Evolutionary conservation across 345 rosid genomes (phyloP).

Genomic region (Heritiera fomes): DNA sequence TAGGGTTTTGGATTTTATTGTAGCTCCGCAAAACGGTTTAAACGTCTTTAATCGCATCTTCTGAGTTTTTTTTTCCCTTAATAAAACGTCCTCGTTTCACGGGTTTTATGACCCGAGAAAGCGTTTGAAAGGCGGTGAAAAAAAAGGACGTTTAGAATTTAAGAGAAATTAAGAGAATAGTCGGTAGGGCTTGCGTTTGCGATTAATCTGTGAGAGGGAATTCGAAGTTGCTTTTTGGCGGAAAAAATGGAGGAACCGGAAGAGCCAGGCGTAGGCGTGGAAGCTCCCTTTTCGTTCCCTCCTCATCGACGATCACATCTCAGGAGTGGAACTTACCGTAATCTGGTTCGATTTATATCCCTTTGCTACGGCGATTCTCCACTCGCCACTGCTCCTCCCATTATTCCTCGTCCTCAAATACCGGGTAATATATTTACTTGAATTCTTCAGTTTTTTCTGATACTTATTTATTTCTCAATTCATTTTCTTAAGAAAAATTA

Average conservation of each 20-base stretch:
- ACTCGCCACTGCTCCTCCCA: conserved; percentile 40
- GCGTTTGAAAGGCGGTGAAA: not conserved
- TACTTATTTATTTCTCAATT: not conserved
- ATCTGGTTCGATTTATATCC: conserved; percentile 47
- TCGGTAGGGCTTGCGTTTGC: not conserved
- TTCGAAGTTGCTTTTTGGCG: conserved; percentile 20
- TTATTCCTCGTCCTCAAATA: conserved; percentile 25
- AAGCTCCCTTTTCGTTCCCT: conserved; percentile 13
- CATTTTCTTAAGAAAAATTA: not conserved
- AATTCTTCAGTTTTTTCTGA: conserved; percentile 1
- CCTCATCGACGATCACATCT: conserved; percentile 37
- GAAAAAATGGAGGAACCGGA: conserved; percentile 34
- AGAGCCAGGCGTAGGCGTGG: conserved; percentile 5
- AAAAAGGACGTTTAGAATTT: not conserved
- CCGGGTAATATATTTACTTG: conserved; percentile 29
- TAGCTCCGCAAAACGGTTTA: not conserved
- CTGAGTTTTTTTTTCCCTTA: not conserved
- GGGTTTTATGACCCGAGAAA: not conserved
- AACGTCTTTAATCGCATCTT: not conserved
- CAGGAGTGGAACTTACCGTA: conserved; percentile 44
- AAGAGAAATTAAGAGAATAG: too few species aligned
- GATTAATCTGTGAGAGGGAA: not conserved
- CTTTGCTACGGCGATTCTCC: conserved; percentile 45
- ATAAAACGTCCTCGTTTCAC: not conserved
- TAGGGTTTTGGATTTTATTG: conserved; percentile 6